Conservation (phyloP, 2,329 filamentous ascomycete species). For the Neonectria neomacrospora region DNA sequence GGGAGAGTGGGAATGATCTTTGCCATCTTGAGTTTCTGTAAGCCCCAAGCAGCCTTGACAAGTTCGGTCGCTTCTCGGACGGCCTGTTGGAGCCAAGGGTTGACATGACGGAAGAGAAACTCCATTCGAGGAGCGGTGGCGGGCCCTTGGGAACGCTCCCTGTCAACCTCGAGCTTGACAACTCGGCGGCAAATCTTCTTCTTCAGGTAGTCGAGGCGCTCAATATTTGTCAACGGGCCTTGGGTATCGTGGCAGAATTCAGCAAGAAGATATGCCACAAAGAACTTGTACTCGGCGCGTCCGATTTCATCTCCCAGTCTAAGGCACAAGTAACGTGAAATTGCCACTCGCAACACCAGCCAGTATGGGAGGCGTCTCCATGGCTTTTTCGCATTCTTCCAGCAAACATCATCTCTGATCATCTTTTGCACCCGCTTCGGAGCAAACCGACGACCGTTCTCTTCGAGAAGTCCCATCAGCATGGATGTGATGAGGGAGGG, state of each 20-base stretch:
- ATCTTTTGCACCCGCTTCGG: slow-evolving; percentile 62
- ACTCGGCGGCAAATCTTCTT: slow-evolving; percentile 43
- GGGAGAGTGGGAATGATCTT: slow-evolving; percentile 39
- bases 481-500: slow-evolving; percentile 70
- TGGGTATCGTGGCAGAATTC: slow-evolving; percentile 56
- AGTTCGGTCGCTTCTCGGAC: slow-evolving; percentile 28
- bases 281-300: slow-evolving; percentile 65
- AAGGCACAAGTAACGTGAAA: slow-evolving; percentile 63
- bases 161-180: slow-evolving; percentile 41
- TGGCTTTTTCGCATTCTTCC: slow-evolving; percentile 60
- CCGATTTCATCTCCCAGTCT: slow-evolving; percentile 42
- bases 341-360: slow-evolving; percentile 69
- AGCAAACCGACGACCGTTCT: slow-evolving; percentile 57
- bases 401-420: slow-evolving; percentile 70
- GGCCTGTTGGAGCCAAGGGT: slow-evolving; percentile 19
- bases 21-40: slow-evolving; percentile 34
- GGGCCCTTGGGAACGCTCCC: slow-evolving; percentile 21
- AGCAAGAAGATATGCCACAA: slow-evolving; percentile 61
- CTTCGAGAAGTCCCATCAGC: slow-evolving; percentile 69
- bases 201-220: slow-evolving; percentile 37
- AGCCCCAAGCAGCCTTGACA: slow-evolving; percentile 34
- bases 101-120: slow-evolving; percentile 31
- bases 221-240: slow-evolving; percentile 20
- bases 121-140: slow-evolving; percentile 24
- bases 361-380: slow-evolving; percentile 74